Evolutionary conservation across 208 protist species (phyloP).

Genomic region (Trypanosoma theileri): DNA sequence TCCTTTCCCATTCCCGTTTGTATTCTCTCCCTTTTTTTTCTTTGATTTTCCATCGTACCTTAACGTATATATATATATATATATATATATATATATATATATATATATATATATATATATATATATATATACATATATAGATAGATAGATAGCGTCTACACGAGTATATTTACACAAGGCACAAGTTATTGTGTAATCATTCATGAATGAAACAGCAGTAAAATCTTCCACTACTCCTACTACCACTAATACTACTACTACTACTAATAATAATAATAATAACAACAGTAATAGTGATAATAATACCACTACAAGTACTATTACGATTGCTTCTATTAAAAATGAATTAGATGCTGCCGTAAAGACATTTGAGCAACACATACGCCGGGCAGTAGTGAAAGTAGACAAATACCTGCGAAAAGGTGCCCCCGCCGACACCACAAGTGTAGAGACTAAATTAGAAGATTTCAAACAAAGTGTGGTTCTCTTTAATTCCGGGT

Average conservation of each 20-base stretch:
- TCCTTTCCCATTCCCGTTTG: background rate
- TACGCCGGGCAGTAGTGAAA: slow-evolving; percentile 6
- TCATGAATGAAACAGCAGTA: too few relatives aligned
- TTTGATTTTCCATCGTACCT: background rate
- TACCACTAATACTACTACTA: background rate
- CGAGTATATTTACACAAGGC: too few relatives aligned
- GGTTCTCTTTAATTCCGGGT: slow-evolving; percentile 15
- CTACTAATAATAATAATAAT: background rate
- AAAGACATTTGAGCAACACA: slow-evolving; percentile 6
- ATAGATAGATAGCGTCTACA: too few relatives aligned
- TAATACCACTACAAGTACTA: too few relatives aligned
- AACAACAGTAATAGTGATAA: background rate
- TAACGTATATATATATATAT: slow-evolving; percentile 6
- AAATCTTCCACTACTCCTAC: too few relatives aligned
- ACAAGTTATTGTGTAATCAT: too few relatives aligned
- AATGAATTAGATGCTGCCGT: background rate
- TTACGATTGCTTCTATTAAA: background rate
- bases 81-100: background rate
- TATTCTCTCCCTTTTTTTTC: background rate
- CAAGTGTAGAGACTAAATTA: slow-evolving; percentile 5
- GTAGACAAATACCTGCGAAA: slow-evolving; percentile 20
- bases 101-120: background rate
- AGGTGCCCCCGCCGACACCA: background rate
- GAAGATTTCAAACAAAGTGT: slow-evolving; percentile 17
- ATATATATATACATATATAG: background rate